Percentiles rank a stretch among this genome's conserved stretches.
Conservation (phyloP, 305 asterid species). For the Withania somnifera region DNA sequence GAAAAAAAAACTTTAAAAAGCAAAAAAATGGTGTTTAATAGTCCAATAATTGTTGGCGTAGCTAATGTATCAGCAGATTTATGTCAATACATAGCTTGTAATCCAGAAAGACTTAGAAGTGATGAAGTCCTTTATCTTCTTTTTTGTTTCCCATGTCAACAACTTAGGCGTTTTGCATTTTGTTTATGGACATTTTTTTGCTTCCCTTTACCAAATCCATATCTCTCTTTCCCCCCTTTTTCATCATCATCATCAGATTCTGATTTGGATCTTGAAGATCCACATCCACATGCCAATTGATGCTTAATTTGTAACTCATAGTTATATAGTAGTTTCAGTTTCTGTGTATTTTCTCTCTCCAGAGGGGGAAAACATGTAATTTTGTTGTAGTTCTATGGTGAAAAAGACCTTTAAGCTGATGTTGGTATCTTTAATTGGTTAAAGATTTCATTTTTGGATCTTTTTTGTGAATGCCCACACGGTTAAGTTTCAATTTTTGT, state of each 20-base stretch:
- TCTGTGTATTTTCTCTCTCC: too few species aligned
- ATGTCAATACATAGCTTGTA: constrained; percentile 17
- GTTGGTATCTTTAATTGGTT: neutral
- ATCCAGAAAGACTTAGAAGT: constrained; percentile 11
- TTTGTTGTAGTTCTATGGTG: neutral
- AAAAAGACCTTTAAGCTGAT: neutral
- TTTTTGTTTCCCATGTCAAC: constrained; percentile 14
- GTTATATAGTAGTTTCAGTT: too few species aligned
- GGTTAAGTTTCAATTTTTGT: neutral
- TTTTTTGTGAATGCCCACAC: neutral
- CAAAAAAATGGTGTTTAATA: constrained; percentile 4
- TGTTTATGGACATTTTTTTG: constrained; percentile 11
- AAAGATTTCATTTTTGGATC: neutral
- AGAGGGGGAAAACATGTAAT: too few species aligned
- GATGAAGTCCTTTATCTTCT: constrained; percentile 11
- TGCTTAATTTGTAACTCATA: too few species aligned
- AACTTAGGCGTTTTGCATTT: constrained; percentile 7
- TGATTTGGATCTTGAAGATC: constrained; percentile 2
- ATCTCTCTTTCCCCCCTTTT: neutral
- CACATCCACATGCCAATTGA: constrained; percentile 1
- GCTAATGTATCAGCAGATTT: constrained; percentile 8
- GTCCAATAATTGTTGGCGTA: constrained; percentile 10
- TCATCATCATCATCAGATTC: neutral
- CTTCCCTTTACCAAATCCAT: constrained; percentile 1
- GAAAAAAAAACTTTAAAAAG: neutral